phyloP scores from a whole-genome alignment of 2,329 filamentous ascomycete genomes.

The Botrytis sinoallii region DNA sequence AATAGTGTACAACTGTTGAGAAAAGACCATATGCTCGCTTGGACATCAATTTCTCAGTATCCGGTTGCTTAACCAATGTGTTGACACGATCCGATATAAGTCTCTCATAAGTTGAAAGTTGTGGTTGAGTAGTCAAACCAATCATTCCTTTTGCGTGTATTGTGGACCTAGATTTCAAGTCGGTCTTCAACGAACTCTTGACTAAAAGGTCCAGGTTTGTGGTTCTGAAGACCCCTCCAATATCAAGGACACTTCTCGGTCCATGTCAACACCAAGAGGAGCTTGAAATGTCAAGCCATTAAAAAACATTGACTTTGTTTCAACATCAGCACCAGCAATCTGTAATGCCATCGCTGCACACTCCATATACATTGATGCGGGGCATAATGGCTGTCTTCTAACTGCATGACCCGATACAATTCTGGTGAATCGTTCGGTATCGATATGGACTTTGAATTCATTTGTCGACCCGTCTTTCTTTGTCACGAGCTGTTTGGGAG shows the following conservation, averaged over 20 bases:
- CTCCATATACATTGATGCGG: conserved; percentile 15
- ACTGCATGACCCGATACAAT: conserved; percentile 8
- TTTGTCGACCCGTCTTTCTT: not conserved
- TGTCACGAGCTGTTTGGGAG: not conserved
- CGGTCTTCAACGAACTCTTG: not conserved
- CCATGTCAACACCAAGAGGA: conserved; percentile 1
- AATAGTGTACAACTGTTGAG: not conserved
- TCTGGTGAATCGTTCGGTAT: not conserved
- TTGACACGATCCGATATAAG: not conserved
- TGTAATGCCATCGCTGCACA: conserved; percentile 5
- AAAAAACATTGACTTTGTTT: not conserved
- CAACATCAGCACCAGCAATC: not conserved
- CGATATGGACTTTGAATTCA: not conserved
- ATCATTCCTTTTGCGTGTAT: conserved; percentile 5
- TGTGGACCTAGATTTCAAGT: not conserved
- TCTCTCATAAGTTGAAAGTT: not conserved
- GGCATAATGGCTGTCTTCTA: not conserved
- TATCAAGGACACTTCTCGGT: not conserved
- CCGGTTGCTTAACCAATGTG: not conserved
- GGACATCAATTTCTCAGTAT: conserved; percentile 8
- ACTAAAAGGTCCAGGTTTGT: conserved; percentile 3
- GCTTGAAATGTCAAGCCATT: conserved; percentile 2
- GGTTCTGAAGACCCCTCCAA: not conserved
- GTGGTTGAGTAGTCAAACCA: not conserved
- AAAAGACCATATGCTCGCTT: conserved; percentile 14